Base-by-base conservation (phyloP, 495 filamentous ascomycete species). In the Cenococcum geophilum region DNA sequence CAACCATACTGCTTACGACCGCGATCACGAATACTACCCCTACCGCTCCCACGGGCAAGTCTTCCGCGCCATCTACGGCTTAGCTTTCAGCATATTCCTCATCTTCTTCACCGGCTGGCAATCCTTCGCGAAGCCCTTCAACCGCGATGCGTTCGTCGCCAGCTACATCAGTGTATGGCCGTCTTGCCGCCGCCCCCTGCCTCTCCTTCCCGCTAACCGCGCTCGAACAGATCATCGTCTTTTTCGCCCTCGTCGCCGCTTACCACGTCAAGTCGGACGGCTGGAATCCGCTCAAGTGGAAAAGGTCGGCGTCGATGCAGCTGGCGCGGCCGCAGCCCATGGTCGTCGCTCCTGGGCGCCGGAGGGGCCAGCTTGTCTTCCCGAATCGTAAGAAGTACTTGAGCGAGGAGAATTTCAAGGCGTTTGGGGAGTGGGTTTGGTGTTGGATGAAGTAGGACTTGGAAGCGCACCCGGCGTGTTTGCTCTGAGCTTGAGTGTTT, bases 1-100 rank as follows among this genome's bases (percentile, higher is more conserved):
- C 52, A 68, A 71, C 64, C 43, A 57, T 37, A 43, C 45, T 58
- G 73, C 70, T 10, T 79, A 74, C 65, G 75, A 80, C 58, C 70
- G 77, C 43, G 71, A 78, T 42, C 70, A 78, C 57, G 62, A 68
- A 50, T 66, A 73, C 34, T 80, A 80, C 55, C 77, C 76, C 0
- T 79, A 79, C 57, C 76, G 77, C 56, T 76, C 76, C 0, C 77
- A 78, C 61, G 75, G 76, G 4, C 78, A 80, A 63, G 73, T 73
- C 60, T 68, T 79, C 23, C 74, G 76, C 48, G 77, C 74, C 3
- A 69, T 64, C 22, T 80, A 79, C 55, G 78, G 76, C 1, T 42
- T 79, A n/a, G 54, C 73, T 8, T 73, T 73, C 23, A 77, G 77
- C 55, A 65, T 70, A 12, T 53, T 79, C 4, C 61, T 80, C 0